phyloP scores from a whole-genome alignment of 2,329 filamentous ascomycete genomes.

The Ilyonectria sp. region DNA sequence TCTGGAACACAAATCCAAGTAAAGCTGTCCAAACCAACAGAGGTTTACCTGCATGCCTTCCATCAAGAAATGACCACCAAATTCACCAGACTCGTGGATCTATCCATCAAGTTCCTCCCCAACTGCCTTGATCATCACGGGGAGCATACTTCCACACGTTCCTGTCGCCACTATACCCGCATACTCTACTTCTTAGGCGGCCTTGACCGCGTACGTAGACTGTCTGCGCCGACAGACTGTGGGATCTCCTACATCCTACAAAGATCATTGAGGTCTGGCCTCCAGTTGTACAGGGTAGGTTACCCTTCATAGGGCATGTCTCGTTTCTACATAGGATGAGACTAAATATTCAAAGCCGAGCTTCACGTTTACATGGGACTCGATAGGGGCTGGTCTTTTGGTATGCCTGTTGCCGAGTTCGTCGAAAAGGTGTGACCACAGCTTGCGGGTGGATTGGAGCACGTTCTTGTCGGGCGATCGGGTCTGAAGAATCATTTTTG shows the following conservation, averaged over 20 bases:
- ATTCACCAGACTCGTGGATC: conserved; percentile 37
- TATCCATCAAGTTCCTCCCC: conserved; percentile 39
- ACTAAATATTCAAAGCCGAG: background rate
- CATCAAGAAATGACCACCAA: conserved; percentile 40
- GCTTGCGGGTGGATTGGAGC: background rate
- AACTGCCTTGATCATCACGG: background rate
- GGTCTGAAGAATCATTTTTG: background rate
- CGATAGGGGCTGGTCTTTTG: background rate
- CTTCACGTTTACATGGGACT: background rate
- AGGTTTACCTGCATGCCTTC: conserved; percentile 46
- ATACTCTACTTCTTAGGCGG: background rate
- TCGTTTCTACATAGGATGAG: background rate
- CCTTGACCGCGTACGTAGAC: background rate
- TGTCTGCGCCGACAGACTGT: background rate
- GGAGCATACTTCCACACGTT: background rate
- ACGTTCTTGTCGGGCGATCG: background rate
- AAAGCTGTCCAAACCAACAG: conserved; percentile 38
- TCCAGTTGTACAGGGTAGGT: background rate
- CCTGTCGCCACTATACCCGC: background rate
- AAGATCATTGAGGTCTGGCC: background rate
- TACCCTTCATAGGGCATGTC: background rate
- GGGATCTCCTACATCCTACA: background rate
- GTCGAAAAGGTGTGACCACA: background rate
- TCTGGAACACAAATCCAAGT: conserved; percentile 66
- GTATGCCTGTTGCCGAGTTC: background rate